Base-by-base conservation (phyloP, 176 grass and related monocot species). In the Zizania latifolia region DNA sequence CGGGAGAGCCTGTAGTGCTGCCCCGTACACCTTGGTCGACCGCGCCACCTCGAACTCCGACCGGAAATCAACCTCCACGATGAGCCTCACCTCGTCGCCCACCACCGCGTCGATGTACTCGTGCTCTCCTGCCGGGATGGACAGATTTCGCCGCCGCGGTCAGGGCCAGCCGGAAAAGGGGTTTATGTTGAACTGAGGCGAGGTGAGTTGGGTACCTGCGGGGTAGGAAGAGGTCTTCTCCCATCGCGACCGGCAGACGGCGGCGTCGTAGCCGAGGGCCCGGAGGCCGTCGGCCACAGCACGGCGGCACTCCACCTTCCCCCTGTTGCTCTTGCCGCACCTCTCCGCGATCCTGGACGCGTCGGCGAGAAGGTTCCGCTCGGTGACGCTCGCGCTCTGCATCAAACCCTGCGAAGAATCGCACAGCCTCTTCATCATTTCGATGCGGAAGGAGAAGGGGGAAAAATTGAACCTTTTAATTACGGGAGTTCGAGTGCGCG, bases 1-100 rank as follows among this genome's bases (percentile, higher is more conserved):
- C 48, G 89, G 95, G 46, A 98, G 74, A 40, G 79, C 65, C 59
- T 92, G 95, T 8, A 98, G 86, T 74, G 90, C 88, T 16, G 81
- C 81, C 9, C 86, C 70, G 79, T 98, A 98, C 17, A 81, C 82
- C 62, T 98, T 94, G 28, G 88, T 92, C 2, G 86, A 89, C 23
- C 95, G 78, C 0, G 95, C 95, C 41, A 98, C 71, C 75, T 98
- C 95, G 61, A 98, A 98, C 86, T 98, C 89, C 0, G 95, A 90
- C 58, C 86, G 73, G 60, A 98, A 98, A 70, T 94, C 91, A 12
- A 94, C 78, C 68, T 98, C 95, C 72, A 98, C 86, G 44, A 98
- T 71, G 32, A 98, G 82, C 35, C 95, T 55, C 19, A 6, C 57
- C 14, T 28, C 84, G 12, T 71, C 74, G 11, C 70, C 81, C 4